These are phyloP conservation scores for Endoconidiophora laricicola DNA, from an alignment of 2,329 filamentous ascomycete species.

Conservation along the genomic window DNA sequence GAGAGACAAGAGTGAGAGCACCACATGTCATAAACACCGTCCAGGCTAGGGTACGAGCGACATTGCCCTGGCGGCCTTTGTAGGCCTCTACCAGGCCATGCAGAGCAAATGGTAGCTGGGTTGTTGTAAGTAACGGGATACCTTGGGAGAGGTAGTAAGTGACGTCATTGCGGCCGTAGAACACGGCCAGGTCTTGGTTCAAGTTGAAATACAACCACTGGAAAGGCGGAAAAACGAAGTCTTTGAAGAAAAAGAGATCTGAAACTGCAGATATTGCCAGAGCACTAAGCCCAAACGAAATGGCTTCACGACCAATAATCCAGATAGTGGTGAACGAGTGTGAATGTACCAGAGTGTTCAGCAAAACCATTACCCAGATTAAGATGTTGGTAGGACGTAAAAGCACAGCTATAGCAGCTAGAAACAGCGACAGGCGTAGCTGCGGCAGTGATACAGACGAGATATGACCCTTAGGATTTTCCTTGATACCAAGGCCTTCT, in stretches of 20 bases:
- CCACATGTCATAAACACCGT: conserved; percentile 42
- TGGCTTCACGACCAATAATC: conserved; percentile 43
- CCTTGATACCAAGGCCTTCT: conserved; percentile 22
- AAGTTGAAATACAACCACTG: conserved; percentile 87
- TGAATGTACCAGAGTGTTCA: conserved; percentile 26
- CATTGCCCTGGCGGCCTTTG: conserved; percentile 25
- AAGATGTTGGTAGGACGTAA: conserved; percentile 79
- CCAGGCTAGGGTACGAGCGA: conserved; percentile 33
- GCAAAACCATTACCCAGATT: conserved; percentile 56
- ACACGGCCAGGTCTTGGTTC: conserved; percentile 69
- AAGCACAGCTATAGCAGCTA: conserved; percentile 69
- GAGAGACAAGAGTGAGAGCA: conserved; percentile 61
- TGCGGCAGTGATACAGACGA: conserved; percentile 16
- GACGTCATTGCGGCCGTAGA: conserved; percentile 80
- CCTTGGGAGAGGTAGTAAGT: conserved; percentile 92
- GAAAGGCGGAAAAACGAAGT: conserved; percentile 77
- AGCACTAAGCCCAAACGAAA: conserved; percentile 45
- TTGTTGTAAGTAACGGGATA: conserved; percentile 71
- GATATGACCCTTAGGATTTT: conserved; percentile 16
- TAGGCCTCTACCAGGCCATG: conserved; percentile 41
- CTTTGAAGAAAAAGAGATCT: conserved; percentile 65
- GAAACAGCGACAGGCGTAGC: conserved; percentile 43
- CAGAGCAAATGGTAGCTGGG: conserved; percentile 60
- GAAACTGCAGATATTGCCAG: conserved; percentile 47
- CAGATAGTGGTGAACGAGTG: conserved; percentile 23